Conservation (phyloP, 306 rosid genomes). For the Rosa multiflora region DNA sequence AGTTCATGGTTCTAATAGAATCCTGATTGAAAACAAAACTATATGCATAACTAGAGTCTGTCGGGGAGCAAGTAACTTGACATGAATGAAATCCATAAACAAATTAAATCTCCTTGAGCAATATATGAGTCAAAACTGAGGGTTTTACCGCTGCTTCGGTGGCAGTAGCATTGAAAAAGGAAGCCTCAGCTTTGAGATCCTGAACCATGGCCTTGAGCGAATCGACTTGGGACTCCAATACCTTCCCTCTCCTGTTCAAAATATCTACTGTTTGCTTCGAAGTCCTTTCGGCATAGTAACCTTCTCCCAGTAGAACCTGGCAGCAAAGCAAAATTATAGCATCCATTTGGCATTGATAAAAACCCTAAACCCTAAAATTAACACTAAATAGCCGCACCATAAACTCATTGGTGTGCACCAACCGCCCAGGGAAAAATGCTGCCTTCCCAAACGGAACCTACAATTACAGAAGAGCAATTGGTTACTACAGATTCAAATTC, state of each 20-base stretch:
- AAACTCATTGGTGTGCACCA: slow-evolving; percentile 89
- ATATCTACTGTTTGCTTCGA: slow-evolving; percentile 75
- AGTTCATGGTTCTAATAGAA: background rate
- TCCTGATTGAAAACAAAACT: background rate
- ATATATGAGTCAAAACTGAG: background rate
- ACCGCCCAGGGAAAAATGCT: slow-evolving; percentile 88
- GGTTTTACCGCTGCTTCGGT: slow-evolving; percentile 1
- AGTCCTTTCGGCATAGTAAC: slow-evolving; percentile 75
- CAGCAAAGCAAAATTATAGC: background rate
- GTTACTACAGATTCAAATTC: background rate
- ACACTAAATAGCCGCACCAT: slow-evolving; percentile 39
- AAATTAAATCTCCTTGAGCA: background rate
- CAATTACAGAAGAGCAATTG: background rate
- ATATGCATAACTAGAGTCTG: background rate
- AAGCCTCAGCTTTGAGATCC: slow-evolving; percentile 64
- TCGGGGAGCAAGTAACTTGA: background rate
- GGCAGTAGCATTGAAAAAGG: slow-evolving; percentile 57
- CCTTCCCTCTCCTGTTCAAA: slow-evolving; percentile 71
- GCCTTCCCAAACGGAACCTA: slow-evolving; percentile 97
- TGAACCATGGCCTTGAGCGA: slow-evolving; percentile 59
- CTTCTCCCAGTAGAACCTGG: slow-evolving; percentile 91
- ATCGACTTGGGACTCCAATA: slow-evolving; percentile 64
- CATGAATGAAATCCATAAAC: background rate
- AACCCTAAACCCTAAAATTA: background rate
- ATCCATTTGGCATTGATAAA: background rate